Conservation (phyloP, 1,284 basidiomycete species). For the Puccinia coronata region DNA sequence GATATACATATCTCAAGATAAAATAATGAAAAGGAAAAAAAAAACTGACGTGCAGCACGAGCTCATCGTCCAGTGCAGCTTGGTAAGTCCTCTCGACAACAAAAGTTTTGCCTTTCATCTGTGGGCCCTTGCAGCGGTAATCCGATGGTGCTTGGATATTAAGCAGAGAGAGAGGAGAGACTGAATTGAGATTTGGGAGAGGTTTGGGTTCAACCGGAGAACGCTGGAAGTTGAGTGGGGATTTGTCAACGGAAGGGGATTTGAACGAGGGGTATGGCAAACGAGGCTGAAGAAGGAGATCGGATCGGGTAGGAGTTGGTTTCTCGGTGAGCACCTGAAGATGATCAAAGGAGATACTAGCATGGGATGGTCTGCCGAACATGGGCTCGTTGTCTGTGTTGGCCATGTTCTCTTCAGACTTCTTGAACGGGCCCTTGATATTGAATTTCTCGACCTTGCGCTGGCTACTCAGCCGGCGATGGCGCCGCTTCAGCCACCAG, state of each 20-base stretch:
- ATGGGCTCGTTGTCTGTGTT: constrained; percentile 31
- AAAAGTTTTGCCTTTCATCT: constrained; percentile 27
- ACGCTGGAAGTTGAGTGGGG: constrained; percentile 1
- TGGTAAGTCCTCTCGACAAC: constrained; percentile 43
- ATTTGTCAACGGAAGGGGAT: neutral
- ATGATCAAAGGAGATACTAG: constrained; percentile 13
- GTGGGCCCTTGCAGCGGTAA: constrained; percentile 17
- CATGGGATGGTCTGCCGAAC: constrained; percentile 12
- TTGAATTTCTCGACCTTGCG: constrained; percentile 32
- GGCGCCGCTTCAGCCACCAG: constrained; percentile 18
- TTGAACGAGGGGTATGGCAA: neutral
- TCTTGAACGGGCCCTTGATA: constrained; percentile 38
- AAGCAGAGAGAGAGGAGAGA: neutral
- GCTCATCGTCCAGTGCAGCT: constrained; percentile 40
- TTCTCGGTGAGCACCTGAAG: constrained; percentile 26
- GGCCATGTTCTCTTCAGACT: neutral
- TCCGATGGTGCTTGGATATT: neutral
- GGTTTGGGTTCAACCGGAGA: neutral
- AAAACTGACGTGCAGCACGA: constrained; percentile 28
- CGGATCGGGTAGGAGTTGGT: neutral
- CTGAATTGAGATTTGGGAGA: constrained; percentile 8
- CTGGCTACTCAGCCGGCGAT: neutral
- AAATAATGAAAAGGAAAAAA: too few relatives aligned
- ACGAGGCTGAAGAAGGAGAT: neutral
- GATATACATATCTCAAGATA: too few relatives aligned